Evolutionary conservation across 1,139 yeast species (phyloP), one percentile per base, ranked within the genome.

Genomic region (Candida glucosophila): DNA sequence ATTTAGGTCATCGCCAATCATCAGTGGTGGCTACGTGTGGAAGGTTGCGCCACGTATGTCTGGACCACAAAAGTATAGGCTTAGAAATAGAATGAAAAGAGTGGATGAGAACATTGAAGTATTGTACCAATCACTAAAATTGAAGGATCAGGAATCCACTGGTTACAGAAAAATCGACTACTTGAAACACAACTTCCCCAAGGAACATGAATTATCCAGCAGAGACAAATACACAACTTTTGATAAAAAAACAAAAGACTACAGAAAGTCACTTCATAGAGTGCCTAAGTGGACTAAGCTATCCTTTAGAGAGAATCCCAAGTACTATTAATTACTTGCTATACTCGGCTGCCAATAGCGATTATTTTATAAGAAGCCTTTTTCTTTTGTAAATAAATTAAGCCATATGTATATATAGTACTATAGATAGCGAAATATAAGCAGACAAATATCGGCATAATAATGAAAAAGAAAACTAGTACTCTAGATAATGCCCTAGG

Each of bases 241-340:
- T 56, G 77, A 74, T 56, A 79, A 72, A 53, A 75, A 76, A 43
- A 69, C 77, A 8, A 73, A 67, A 44, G 77, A 77, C 16, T 90
- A 88, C 56, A 73, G 98, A 59, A 90, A 86, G 58, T 77, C 92
- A 37, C 75, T 82, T 15, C 97, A 90, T 49, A 73, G 59, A 51
- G 80, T 78, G 17, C 94, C 94, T 12, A 81, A 83, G 45, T 85
- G 94, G 93, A 88, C 97, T 30, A 83, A 80, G 57, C 52, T 73
- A 36, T 75, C 94, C 10, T 69, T 79, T 51, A 75, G 96, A 59
- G 73, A 69, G 31, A 80, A 82, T 45, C 96, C 96, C 24, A 67
- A 72, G 36, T 71, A 81, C 50, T 83, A n/a, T n/a, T n/a, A n/a
- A n/a, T n/a, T n/a, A n/a, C n/a, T n/a, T n/a, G n/a, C n/a, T n/a